A percentile compares a stretch with the other conserved stretches of the same genome.
Evolutionary conservation across 2,329 filamentous ascomycete genomes (phyloP).

Genomic region (Graphilbum ipis-grandicollis): DNA sequence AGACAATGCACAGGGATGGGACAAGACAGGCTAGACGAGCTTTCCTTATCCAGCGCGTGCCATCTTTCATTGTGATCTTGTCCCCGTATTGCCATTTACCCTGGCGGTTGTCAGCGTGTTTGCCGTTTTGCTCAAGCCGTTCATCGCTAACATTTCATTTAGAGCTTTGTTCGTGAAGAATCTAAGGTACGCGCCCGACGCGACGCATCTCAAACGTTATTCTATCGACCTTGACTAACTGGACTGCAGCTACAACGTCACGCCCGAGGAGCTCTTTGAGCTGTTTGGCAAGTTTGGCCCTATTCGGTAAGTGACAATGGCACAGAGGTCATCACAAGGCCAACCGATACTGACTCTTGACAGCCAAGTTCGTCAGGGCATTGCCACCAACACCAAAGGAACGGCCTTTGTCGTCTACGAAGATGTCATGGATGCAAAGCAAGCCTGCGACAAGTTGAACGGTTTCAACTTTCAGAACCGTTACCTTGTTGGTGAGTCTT

Average conservation of each 20-base stretch:
- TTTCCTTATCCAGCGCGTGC: too few relatives aligned
- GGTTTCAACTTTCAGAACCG: slow-evolving; percentile 99
- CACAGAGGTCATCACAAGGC: too few relatives aligned
- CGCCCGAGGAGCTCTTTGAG: slow-evolving; percentile 92
- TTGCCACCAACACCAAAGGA: slow-evolving; percentile 92
- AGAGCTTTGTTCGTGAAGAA: slow-evolving; percentile 99
- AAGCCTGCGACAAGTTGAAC: slow-evolving; percentile 98
- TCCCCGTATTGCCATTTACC: too few relatives aligned
- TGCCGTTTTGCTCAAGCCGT: background rate
- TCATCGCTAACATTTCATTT: slow-evolving; percentile 5
- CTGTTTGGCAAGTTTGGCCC: slow-evolving; percentile 96
- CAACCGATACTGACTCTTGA: too few relatives aligned
- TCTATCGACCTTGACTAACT: too few relatives aligned
- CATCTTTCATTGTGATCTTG: too few relatives aligned
- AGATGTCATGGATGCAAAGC: slow-evolving; percentile 97
- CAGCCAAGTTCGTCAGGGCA: slow-evolving; percentile 96
- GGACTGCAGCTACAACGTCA: slow-evolving; percentile 78
- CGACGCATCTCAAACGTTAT: too few relatives aligned
- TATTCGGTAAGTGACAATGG: slow-evolving; percentile 71
- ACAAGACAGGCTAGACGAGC: too few relatives aligned
- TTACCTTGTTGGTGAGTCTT: slow-evolving; percentile 79
- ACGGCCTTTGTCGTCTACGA: slow-evolving; percentile 99
- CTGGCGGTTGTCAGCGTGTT: too few relatives aligned
- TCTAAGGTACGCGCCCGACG: slow-evolving; percentile 81
- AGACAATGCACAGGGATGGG: too few relatives aligned